Evolutionary conservation across 306 rosid species (phyloP).

Genomic region (Cucumis melo): DNA sequence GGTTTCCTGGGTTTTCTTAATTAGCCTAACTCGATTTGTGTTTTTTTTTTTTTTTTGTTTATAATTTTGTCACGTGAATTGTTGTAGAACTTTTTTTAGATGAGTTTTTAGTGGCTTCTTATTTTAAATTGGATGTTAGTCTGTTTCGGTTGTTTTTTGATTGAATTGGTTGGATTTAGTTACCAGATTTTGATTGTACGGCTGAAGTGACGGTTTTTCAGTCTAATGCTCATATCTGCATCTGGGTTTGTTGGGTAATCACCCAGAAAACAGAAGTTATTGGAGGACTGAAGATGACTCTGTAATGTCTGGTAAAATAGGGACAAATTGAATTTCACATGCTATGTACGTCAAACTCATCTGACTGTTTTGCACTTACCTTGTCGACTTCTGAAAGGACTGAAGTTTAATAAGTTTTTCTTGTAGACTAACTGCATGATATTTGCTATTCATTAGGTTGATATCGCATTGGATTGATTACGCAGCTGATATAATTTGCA

Average conservation of each 20-base stretch:
- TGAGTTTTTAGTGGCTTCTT: neutral
- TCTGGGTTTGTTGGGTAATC: neutral
- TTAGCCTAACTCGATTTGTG: neutral
- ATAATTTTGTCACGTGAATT: neutral
- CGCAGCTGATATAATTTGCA: neutral
- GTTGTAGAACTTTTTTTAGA: neutral
- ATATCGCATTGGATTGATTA: neutral
- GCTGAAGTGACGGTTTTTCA: neutral
- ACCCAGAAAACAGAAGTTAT: neutral
- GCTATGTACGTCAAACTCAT: neutral
- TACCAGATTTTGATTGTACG: neutral
- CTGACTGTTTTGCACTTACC: neutral
- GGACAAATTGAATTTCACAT: neutral
- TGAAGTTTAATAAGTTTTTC: neutral
- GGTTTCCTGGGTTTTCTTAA: neutral
- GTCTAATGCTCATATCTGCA: neutral
- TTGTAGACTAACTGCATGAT: neutral
- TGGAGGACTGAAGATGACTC: neutral
- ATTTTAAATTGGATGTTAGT: neutral
- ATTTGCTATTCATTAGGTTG: neutral
- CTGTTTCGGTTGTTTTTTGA: neutral
- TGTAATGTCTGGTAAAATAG: neutral
- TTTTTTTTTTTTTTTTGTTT: no score
- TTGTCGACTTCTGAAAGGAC: neutral
- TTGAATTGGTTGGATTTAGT: neutral